Evolutionary conservation across 345 rosid genomes (phyloP), one percentile per base, ranked within the genome.

Genomic region (Citrus sp.): DNA sequence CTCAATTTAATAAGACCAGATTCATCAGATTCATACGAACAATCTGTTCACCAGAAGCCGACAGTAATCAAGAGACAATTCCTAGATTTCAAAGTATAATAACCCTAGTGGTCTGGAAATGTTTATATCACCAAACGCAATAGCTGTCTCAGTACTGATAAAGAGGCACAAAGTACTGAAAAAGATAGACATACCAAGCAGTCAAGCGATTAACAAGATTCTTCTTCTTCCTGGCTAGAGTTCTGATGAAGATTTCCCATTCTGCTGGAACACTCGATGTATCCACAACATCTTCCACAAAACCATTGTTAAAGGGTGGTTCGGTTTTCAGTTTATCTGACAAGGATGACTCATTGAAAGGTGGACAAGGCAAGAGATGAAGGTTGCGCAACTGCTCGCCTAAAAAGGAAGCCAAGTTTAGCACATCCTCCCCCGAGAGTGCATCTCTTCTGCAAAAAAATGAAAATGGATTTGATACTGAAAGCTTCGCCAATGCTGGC

Each of bases 361-460:
- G 85, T 56, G 98, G 98, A 85, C 81, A 90, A 28, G 94, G 92
- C 78, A 95, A 84, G 60, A 75, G 83, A 87, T 93, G 99, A 81
- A 93, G 93, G 87, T 90, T 83, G 21, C 69, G 91, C 73, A 93
- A 85, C 84, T 93, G 97, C 79, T 93, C 84, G 82, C 99, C 99
- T 63, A 95, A 80, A 84, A 91, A 93, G 59, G 93, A 83, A 66
- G 98, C 91, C 78, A 93, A 81, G 81, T 89, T 85, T 62, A 85
- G 85, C 75, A 85, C 82, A 46, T 91, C 97, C 67, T 81, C 89
- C 90, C 81, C 82, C 16, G 91, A 81, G 51, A 95, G 74, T 51
- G 78, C 71, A 82, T 95, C 99, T 85, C 98, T 90, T 86, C 99
- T 95, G 92, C 88, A 86, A 79, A 9, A 64, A 25, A 69, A 70